phyloP scores from a whole-genome alignment of 108 stramenopile species.

The Pseudonitzschia pungens region DNA sequence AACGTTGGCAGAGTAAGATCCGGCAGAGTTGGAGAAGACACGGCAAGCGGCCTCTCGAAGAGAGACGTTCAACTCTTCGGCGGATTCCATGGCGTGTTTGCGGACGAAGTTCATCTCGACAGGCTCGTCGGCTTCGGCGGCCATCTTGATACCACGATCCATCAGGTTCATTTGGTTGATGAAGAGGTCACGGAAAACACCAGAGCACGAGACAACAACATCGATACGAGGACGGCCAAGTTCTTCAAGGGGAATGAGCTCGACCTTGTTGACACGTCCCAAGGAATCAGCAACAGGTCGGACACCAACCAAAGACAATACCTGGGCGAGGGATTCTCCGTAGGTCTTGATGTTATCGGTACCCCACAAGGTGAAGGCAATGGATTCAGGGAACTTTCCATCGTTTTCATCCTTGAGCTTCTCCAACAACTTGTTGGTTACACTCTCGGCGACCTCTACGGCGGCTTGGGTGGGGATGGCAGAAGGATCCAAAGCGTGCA shows the following conservation, averaged over 20 bases:
- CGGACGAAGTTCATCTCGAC: conserved; percentile 92
- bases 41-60: conserved; percentile 91
- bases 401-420: conserved; percentile 85
- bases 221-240: conserved; percentile 95
- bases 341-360: conserved; percentile 99
- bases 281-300: conserved; percentile 92
- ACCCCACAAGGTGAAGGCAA: conserved; percentile 97
- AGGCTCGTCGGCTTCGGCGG: conserved; percentile 95
- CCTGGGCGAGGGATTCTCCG: conserved; percentile 94
- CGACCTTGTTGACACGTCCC: conserved; percentile 97
- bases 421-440: conserved; percentile 88
- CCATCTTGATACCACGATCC: conserved; percentile 97
- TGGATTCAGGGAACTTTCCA: conserved; percentile 89
- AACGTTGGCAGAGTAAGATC: conserved; percentile 96
- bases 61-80: conserved; percentile 85
- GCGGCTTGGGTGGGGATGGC: conserved; percentile 94
- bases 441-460: conserved; percentile 87
- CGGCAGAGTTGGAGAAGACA: conserved; percentile 97
- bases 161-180: conserved; percentile 99
- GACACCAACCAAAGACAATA: conserved; percentile 92
- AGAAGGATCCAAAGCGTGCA: conserved; percentile 96
- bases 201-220: conserved; percentile 96
- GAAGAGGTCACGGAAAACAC: conserved; percentile 98
- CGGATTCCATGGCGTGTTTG: conserved; percentile 92
- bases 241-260: conserved; percentile 95